phyloP scores from a whole-genome alignment of 2,329 filamentous ascomycete genomes.

The Aspergillus melleus region DNA sequence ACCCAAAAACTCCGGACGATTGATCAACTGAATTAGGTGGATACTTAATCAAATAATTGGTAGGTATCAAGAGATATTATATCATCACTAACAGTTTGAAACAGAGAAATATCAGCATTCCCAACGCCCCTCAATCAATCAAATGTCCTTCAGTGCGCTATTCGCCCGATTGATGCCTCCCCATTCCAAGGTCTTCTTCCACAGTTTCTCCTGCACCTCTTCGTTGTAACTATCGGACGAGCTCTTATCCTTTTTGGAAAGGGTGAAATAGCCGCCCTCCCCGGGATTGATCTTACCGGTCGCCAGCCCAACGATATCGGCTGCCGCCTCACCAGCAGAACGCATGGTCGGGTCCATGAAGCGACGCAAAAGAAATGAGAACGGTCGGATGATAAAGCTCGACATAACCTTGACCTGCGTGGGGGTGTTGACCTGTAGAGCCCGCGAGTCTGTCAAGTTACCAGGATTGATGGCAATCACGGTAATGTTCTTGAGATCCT shows the following conservation, averaged over 20 bases:
- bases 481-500: background rate
- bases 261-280: background rate
- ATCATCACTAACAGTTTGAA: background rate
- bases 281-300: background rate
- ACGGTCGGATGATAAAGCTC: background rate
- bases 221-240: background rate
- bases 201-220: conserved; percentile 6
- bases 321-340: background rate
- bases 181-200: conserved; percentile 13
- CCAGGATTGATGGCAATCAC: background rate
- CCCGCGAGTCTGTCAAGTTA: background rate
- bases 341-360: background rate
- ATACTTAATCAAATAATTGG: too few species aligned
- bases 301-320: background rate
- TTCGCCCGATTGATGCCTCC: background rate
- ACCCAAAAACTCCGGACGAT: background rate
- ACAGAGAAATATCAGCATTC: background rate
- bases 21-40: background rate
- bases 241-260: background rate
- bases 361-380: background rate
- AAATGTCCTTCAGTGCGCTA: background rate
- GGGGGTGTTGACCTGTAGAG: background rate
- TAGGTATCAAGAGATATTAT: background rate
- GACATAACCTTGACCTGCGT: background rate
- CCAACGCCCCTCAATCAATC: background rate